Percentiles rank a stretch among this genome's conserved stretches.
phyloP scores from a whole-genome alignment of 345 rosid genomes.

The Brassica juncea region DNA sequence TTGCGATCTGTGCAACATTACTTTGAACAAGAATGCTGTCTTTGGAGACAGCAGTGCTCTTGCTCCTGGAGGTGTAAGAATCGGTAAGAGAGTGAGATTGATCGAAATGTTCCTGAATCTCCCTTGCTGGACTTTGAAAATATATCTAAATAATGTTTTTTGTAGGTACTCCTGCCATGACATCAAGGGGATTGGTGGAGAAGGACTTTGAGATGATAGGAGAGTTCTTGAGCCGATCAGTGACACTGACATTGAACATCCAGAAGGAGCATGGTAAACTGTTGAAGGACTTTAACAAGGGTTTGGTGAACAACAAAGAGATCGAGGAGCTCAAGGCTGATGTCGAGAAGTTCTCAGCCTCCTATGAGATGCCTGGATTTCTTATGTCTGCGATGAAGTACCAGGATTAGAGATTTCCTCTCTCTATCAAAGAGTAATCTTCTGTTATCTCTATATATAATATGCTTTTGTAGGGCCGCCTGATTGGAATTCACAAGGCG shows the following conservation, averaged over 20 bases:
- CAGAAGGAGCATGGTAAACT: conserved; percentile 89
- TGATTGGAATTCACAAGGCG: conserved; percentile 25
- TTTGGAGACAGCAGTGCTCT: conserved; percentile 99
- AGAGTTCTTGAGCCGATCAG: conserved; percentile 92
- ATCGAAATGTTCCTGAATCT: neutral
- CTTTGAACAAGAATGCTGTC: conserved; percentile 98
- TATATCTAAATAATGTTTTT: neutral
- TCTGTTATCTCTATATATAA: conserved; percentile 14
- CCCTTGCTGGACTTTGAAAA: neutral
- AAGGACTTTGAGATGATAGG: conserved; percentile 94
- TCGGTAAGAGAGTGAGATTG: conserved; percentile 55
- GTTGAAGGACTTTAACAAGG: conserved; percentile 90
- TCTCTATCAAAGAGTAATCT: conserved; percentile 11
- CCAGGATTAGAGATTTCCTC: conserved; percentile 48
- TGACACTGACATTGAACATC: conserved; percentile 72
- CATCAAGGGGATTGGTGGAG: conserved; percentile 93
- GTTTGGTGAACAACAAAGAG: conserved; percentile 83
- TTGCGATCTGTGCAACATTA: conserved; percentile 90
- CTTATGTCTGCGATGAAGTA: conserved; percentile 75
- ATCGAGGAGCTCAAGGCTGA: conserved; percentile 80
- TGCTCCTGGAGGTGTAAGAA: conserved; percentile 99
- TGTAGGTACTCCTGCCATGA: conserved; percentile 96
- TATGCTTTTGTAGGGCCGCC: conserved; percentile 32
- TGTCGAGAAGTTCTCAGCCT: conserved; percentile 71
- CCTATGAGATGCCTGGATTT: conserved; percentile 87